A percentile compares a stretch with the other conserved stretches of the same genome.
Evolutionary conservation across 192 early-diverging fungal genomes (phyloP).

Genomic region (Allomyces macrogynus): DNA sequence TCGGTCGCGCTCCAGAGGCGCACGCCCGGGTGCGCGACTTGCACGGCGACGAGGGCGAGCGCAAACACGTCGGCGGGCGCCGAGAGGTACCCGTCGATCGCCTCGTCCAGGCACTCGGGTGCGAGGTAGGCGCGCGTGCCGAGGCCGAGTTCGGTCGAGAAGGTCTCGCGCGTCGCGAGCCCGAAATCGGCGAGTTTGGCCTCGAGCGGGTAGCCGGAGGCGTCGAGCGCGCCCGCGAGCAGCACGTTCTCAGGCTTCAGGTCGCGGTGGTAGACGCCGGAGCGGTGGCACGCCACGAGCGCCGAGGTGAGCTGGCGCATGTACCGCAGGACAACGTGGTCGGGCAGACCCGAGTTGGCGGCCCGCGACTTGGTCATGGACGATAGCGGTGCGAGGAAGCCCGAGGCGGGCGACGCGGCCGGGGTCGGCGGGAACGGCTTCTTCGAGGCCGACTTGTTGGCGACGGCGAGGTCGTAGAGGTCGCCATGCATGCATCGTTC

Average conservation of each 20-base stretch:
- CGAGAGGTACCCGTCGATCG: slow-evolving; percentile 10
- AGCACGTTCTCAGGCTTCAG: slow-evolving; percentile 89
- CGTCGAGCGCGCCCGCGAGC: slow-evolving; percentile 17
- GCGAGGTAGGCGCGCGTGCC: slow-evolving; percentile 77
- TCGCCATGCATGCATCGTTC: slow-evolving; percentile 84
- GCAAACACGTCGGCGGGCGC: neutral
- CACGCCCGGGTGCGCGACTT: neutral
- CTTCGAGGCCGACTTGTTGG: neutral
- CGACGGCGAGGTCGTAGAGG: slow-evolving; percentile 45
- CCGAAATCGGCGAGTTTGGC: slow-evolving; percentile 85
- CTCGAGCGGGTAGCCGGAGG: slow-evolving; percentile 6
- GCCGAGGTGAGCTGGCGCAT: slow-evolving; percentile 57
- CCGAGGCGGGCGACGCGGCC: neutral
- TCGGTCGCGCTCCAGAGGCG: neutral
- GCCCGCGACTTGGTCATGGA: neutral
- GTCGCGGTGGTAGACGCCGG: slow-evolving; percentile 77
- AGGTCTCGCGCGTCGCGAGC: slow-evolving; percentile 51
- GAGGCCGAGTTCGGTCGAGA: slow-evolving; percentile 65
- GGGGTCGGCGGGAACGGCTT: neutral
- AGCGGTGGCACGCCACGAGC: slow-evolving; percentile 51
- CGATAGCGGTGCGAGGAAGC: neutral
- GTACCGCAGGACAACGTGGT: neutral
- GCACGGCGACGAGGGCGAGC: neutral
- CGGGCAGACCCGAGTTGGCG: neutral
- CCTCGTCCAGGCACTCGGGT: slow-evolving; percentile 32